Conservation (phyloP, 192 early-diverging fungal species). For the Mortierella antarctica region DNA sequence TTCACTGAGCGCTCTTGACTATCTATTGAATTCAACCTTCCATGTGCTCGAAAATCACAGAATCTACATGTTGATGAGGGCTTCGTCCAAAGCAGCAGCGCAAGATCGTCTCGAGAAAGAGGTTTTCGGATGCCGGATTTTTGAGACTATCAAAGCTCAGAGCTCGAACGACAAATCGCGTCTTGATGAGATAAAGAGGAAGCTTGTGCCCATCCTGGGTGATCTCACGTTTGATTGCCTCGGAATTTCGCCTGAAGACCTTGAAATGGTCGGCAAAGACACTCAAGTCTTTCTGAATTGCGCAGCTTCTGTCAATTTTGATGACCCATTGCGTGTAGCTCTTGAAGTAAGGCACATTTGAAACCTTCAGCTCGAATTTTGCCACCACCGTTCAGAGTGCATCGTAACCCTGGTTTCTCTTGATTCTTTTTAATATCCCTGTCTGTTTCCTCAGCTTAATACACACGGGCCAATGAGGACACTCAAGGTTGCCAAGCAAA, state of each 20-base stretch:
- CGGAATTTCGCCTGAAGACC: not conserved
- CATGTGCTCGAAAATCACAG: not conserved
- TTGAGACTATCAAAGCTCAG: not conserved
- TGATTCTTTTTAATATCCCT: no score
- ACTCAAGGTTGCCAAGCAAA: no score
- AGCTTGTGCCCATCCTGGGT: slow-evolving; percentile 2
- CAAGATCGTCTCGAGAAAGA: not conserved
- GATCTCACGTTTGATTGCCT: not conserved
- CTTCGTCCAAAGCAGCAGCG: not conserved
- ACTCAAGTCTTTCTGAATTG: slow-evolving; percentile 1
- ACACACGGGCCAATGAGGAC: no score
- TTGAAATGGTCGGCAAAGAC: not conserved
- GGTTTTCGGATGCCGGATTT: not conserved
- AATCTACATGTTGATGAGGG: slow-evolving; percentile 7
- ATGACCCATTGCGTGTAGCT: no score
- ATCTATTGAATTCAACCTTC: no score
- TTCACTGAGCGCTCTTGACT: no score
- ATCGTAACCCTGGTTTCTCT: no score
- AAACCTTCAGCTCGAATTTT: no score
- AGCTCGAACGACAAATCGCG: not conserved
- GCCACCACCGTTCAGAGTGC: no score
- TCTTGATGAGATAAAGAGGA: not conserved
- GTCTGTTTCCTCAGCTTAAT: no score
- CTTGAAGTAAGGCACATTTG: no score
- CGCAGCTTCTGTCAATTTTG: not conserved